A percentile compares a stretch with the other conserved stretches of the same genome.
Conservation (phyloP, 805 yeast species). For the Saturnispora dispora region DNA sequence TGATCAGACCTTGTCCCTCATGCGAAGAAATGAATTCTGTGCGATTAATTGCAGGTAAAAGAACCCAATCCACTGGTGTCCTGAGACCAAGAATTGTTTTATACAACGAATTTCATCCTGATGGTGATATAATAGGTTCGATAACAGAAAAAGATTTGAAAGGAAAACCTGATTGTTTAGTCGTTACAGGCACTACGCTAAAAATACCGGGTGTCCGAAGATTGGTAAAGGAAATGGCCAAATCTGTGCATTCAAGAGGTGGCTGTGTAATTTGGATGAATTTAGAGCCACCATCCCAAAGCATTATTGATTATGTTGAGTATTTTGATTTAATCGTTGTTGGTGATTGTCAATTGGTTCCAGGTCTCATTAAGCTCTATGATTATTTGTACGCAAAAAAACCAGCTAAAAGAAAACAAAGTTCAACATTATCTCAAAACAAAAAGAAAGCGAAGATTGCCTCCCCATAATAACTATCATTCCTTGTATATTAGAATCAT, state of each 20-base stretch:
- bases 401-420: slow-evolving; percentile 14
- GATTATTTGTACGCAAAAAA: slow-evolving; percentile 13
- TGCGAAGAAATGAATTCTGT: slow-evolving; percentile 52
- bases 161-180: slow-evolving; percentile 62
- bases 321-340: slow-evolving; percentile 48
- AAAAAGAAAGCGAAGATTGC: neutral
- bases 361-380: slow-evolving; percentile 25
- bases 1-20: slow-evolving; percentile 52
- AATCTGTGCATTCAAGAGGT: slow-evolving; percentile 43
- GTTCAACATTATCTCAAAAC: neutral
- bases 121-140: slow-evolving; percentile 78
- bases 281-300: slow-evolving; percentile 44
- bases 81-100: slow-evolving; percentile 58
- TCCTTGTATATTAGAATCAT: neutral
- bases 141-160: slow-evolving; percentile 59
- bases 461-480: neutral
- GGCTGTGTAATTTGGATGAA: slow-evolving; percentile 60
- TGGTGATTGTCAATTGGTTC: slow-evolving; percentile 58
- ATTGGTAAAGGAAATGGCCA: slow-evolving; percentile 51
- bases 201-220: slow-evolving; percentile 69
- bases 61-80: slow-evolving; percentile 52
- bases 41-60: slow-evolving; percentile 53
- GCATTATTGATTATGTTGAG: slow-evolving; percentile 40
- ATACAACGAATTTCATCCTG: slow-evolving; percentile 76
- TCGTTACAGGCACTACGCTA: slow-evolving; percentile 79